These are phyloP conservation scores for Lipomyces sp. DNA, from an alignment of 805 yeast species.

Conservation along the genomic window DNA sequence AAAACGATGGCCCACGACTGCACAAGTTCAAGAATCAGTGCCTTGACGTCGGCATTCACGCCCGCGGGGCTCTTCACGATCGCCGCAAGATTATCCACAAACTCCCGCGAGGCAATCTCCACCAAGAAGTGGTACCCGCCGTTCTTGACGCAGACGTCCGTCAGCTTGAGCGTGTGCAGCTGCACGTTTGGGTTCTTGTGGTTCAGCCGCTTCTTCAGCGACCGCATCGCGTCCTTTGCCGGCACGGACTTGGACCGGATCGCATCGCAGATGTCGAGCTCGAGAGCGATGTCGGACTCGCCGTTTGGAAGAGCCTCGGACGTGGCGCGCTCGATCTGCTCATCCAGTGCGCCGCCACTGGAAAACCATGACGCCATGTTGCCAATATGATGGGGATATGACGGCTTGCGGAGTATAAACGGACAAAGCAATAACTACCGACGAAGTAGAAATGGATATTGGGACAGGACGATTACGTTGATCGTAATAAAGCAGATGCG, in stretches of 20 bases:
- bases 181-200: constrained; percentile 77
- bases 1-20: constrained; percentile 79
- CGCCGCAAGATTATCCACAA: constrained; percentile 68
- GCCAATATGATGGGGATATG: not conserved
- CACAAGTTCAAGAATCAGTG: constrained; percentile 57
- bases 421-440: not conserved
- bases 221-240: constrained; percentile 79
- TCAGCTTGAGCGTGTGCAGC: constrained; percentile 60
- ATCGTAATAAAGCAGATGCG: too few relatives aligned
- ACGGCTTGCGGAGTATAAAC: not conserved
- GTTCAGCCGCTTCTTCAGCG: constrained; percentile 70
- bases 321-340: constrained; percentile 64
- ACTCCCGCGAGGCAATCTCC: constrained; percentile 80
- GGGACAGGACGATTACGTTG: too few relatives aligned
- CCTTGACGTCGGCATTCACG: constrained; percentile 54
- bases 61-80: constrained; percentile 40
- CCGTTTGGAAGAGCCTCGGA: constrained; percentile 90
- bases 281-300: constrained; percentile 66
- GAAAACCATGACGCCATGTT: constrained; percentile 27
- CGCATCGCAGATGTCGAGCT: constrained; percentile 81
- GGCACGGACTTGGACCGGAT: constrained; percentile 77
- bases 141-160: constrained; percentile 86
- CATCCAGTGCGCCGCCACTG: constrained; percentile 21
- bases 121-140: constrained; percentile 82
- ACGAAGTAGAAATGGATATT: not conserved